Base-by-base conservation (phyloP, 78 protist genomes). In the Mantamonas sphyraenae region DNA sequence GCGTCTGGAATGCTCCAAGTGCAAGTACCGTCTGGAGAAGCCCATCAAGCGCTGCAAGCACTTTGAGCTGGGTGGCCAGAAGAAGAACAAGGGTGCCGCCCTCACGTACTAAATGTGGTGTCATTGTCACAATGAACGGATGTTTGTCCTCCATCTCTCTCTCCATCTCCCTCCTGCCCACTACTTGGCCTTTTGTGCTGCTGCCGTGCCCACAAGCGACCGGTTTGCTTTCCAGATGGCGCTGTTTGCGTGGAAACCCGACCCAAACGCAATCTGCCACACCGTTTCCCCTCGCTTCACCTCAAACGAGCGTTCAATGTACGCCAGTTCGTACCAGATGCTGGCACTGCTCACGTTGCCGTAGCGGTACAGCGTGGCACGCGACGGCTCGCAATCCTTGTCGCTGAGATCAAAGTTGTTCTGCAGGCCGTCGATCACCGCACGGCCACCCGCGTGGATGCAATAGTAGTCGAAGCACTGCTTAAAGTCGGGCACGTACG, bases 41-140 rank as follows among this genome's bases (percentile, higher is more conserved):
- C 60, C 66, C 67, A 28, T 93, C 74, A 93, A 95, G 91, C 89
- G 99, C 71, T 74, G 91, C 81, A 96, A 96, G 94, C 91, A 90
- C 90, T 96, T 96, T 83, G 96, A 89, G 79, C 82, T 91, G n/a
- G 64, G 60, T 50, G 71, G 64, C 28, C 64, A 87, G 79, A 64
- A 75, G 69, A 70, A 70, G 70, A 31, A 38, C 37, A 81, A 74
- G 79, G 58, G 14, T 12, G 22, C 17, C 22, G 26, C 17, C 31
- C 14, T 14, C 9, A 14, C 19, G 39, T 24, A 30, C 17, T 58
- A 58, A 58, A 58, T 16, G 28, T 47, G 12, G 28, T 47, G n/a
- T n/a, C n/a, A n/a, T n/a, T n/a, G n/a, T n/a, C n/a, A n/a, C n/a
- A n/a, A n/a, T n/a, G n/a, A n/a, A n/a, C n/a, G n/a, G n/a, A n/a